Conservation (phyloP, 2,329 filamentous ascomycete genomes). For the Zymoseptoria pseudotritici region DNA sequence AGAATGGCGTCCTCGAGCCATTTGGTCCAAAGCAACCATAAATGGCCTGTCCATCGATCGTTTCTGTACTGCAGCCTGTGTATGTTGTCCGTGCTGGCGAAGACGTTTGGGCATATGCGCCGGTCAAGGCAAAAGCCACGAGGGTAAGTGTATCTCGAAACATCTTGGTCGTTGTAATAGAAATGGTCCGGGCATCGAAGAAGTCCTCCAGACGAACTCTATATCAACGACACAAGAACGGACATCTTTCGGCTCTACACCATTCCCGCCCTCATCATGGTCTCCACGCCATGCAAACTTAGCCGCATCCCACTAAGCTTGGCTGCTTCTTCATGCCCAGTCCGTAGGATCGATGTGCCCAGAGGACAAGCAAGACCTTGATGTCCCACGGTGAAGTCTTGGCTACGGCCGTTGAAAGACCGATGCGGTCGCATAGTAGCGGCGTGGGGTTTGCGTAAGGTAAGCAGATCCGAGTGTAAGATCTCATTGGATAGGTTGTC, state of each 20-base stretch:
- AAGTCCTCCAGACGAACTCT: neutral
- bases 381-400: neutral
- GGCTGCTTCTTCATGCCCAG: neutral
- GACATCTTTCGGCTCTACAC: neutral
- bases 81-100: conserved; percentile 6
- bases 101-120: conserved; percentile 6
- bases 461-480: neutral
- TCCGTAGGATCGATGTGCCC: neutral
- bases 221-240: neutral
- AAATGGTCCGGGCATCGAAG: neutral
- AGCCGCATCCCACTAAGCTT: neutral
- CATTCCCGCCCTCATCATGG: conserved; percentile 5
- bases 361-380: neutral
- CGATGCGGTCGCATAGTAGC: neutral
- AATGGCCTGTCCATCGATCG: conserved; percentile 5
- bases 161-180: conserved; percentile 3
- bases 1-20: conserved; percentile 9
- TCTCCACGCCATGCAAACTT: neutral
- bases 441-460: neutral
- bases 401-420: neutral
- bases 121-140: neutral
- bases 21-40: conserved; percentile 14
- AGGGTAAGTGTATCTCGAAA: conserved; percentile 3
- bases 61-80: conserved; percentile 15
- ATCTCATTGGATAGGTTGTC: neutral